Evolutionary conservation across 495 filamentous ascomycete species (phyloP).

Genomic region (Penicillium subrubescens): DNA sequence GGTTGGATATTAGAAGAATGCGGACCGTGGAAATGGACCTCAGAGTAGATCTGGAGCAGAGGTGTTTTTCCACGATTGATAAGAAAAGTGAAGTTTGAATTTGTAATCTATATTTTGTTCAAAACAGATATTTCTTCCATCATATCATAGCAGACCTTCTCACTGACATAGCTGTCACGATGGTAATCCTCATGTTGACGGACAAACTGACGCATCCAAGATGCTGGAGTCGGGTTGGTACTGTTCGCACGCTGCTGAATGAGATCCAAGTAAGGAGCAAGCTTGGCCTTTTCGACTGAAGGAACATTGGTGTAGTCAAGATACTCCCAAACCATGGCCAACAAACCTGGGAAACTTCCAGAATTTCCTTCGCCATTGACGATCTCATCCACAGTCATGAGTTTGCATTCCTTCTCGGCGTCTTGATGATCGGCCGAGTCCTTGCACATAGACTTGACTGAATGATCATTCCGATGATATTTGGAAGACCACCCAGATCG

Average conservation of each 20-base stretch:
- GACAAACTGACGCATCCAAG: neutral
- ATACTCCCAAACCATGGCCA: neutral
- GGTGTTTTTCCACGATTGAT: neutral
- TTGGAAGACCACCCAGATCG: constrained; percentile 37
- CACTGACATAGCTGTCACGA: neutral
- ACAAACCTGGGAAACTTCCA: neutral
- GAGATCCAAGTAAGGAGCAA: neutral
- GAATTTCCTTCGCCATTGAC: neutral
- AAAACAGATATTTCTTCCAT: neutral
- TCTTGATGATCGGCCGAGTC: neutral
- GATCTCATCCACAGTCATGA: neutral
- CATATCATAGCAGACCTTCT: neutral
- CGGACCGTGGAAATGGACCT: neutral
- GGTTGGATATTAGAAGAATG: no score
- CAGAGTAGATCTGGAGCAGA: neutral
- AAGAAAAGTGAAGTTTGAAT: neutral
- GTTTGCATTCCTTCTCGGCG: neutral
- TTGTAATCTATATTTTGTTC: neutral
- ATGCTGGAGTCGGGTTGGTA: neutral
- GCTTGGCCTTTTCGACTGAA: neutral
- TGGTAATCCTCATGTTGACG: neutral
- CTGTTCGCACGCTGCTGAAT: neutral
- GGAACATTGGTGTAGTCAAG: neutral
- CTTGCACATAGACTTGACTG: neutral
- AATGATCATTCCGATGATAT: no score